Conservation (phyloP, 768 basidiomycete species). For the Pisolithus microcarpus region DNA sequence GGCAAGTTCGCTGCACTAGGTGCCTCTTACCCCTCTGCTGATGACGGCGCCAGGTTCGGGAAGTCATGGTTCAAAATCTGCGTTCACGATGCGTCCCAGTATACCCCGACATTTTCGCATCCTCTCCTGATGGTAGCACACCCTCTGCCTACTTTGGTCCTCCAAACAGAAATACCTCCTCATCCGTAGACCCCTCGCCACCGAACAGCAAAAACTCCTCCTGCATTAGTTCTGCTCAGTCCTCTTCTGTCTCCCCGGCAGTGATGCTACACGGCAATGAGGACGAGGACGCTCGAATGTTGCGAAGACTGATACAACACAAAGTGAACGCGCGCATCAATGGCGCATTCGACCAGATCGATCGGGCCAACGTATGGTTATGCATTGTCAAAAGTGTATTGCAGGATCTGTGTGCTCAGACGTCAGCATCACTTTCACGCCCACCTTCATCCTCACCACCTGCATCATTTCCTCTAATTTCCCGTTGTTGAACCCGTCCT, state of each 20-base stretch:
- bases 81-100: conserved; percentile 22
- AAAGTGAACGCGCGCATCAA: conserved; percentile 54
- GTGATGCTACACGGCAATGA: conserved; percentile 46
- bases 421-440: conserved; percentile 1
- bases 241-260: conserved; percentile 38
- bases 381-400: conserved; percentile 49
- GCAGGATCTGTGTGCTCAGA: conserved; percentile 39
- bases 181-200: conserved; percentile 18
- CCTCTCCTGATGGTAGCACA: conserved; percentile 7
- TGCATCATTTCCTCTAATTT: not conserved
- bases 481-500: not conserved
- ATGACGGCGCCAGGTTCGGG: conserved; percentile 37
- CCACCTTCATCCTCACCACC: not conserved
- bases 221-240: conserved; percentile 22
- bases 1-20: conserved; percentile 28
- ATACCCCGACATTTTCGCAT: conserved; percentile 14
- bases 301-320: conserved; percentile 56
- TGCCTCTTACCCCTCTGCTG: not conserved
- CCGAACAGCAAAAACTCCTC: conserved; percentile 11
- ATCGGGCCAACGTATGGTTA: conserved; percentile 32
- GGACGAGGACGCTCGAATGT: conserved; percentile 55
- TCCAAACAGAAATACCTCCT: not conserved
- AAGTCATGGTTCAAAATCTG: conserved; percentile 39
- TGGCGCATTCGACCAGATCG: conserved; percentile 59
- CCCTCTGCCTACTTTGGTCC: conserved; percentile 3